These are phyloP conservation scores for Castanea sativa DNA, from an alignment of 306 rosid genomes.

Conservation along the genomic window DNA sequence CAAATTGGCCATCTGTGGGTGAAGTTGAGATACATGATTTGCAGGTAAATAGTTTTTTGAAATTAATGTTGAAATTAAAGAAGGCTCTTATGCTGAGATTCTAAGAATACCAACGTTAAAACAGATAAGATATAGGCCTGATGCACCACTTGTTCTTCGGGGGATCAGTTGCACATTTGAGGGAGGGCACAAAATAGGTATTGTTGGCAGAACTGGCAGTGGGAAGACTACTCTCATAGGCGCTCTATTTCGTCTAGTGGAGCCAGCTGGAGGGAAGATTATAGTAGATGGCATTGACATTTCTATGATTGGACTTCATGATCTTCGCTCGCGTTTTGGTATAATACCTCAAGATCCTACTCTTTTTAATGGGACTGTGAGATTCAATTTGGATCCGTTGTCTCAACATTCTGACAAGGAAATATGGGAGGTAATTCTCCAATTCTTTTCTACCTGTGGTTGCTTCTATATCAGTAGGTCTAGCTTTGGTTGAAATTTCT, in stretches of 20 bases:
- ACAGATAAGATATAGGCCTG: constrained; percentile 62
- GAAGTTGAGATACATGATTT: constrained; percentile 49
- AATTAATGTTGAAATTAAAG: background rate
- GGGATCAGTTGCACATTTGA: constrained; percentile 72
- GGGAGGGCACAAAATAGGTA: constrained; percentile 79
- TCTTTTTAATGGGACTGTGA: constrained; percentile 59
- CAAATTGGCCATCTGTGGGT: constrained; percentile 47
- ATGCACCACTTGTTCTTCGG: constrained; percentile 68
- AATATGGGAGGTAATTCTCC: constrained; percentile 62
- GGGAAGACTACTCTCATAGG: constrained; percentile 75
- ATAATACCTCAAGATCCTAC: constrained; percentile 84
- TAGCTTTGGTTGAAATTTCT: background rate
- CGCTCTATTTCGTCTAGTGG: constrained; percentile 66
- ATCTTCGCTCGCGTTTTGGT: constrained; percentile 62
- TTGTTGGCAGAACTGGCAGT: constrained; percentile 82
- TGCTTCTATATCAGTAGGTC: background rate
- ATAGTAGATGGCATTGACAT: constrained; percentile 66
- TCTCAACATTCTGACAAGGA: constrained; percentile 52
- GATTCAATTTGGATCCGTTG: constrained; percentile 65
- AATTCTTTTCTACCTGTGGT: background rate
- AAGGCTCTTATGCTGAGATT: background rate
- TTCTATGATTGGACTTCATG: constrained; percentile 66
- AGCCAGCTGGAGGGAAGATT: constrained; percentile 61
- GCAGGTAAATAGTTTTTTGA: constrained; percentile 38
- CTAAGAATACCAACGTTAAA: background rate